These are phyloP conservation scores for Kurtzmaniella quercitrusa DNA, from an alignment of 1,139 yeast species.

Conservation along the genomic window DNA sequence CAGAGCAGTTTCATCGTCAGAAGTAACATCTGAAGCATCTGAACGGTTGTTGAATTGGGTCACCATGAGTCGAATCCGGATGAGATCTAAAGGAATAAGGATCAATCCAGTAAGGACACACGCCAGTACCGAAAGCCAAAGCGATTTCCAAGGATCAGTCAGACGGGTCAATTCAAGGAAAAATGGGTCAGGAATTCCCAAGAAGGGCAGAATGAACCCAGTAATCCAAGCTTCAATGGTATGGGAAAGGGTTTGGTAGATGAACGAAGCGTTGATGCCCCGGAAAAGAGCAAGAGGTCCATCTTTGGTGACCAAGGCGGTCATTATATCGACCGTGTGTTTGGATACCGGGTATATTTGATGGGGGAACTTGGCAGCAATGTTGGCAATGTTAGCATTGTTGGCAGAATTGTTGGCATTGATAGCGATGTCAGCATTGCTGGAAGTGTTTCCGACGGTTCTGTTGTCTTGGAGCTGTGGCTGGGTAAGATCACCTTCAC, in stretches of 20 bases:
- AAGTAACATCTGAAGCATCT: constrained; percentile 2
- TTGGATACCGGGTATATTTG: constrained; percentile 59
- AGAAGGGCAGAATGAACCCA: constrained; percentile 75
- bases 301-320: constrained; percentile 66
- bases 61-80: constrained; percentile 71
- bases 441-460: too few relatives aligned
- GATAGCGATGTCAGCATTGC: too few relatives aligned
- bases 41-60: constrained; percentile 43
- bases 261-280: constrained; percentile 81
- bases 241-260: constrained; percentile 68
- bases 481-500: too few relatives aligned
- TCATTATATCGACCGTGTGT: constrained; percentile 67
- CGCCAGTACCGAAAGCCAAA: constrained; percentile 66
- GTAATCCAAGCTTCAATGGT: constrained; percentile 91
- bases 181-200: constrained; percentile 88
- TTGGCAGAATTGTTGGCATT: too few relatives aligned
- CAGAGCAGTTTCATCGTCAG: constrained; percentile 1
- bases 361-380: constrained; percentile 7
- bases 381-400: too few relatives aligned
- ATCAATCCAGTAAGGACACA: constrained; percentile 71
- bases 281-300: constrained; percentile 85
- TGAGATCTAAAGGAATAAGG: constrained; percentile 77
- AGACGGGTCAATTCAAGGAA: constrained; percentile 81
- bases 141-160: constrained; percentile 67
- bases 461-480: background rate